Conservation (phyloP, 352 stramenopile species). For the Phytophthora cryptogea region DNA sequence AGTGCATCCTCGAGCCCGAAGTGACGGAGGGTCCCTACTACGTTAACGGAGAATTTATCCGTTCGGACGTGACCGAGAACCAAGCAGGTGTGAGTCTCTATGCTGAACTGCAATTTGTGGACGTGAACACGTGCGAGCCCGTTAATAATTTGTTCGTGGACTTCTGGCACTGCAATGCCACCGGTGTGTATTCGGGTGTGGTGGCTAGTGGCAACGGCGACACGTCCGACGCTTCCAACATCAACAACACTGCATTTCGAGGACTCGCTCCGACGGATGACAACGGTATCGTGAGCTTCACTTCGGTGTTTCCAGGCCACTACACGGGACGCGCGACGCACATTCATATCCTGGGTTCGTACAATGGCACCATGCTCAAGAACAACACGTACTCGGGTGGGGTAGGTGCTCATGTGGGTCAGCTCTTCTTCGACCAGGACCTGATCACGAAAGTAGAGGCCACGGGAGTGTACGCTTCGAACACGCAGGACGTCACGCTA, state of each 20-base stretch:
- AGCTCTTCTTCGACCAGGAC: constrained; percentile 32
- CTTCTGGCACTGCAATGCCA: constrained; percentile 37
- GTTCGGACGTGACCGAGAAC: constrained; percentile 18
- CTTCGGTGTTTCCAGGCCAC: constrained; percentile 24
- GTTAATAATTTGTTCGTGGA: constrained; percentile 29
- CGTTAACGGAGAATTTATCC: constrained; percentile 30
- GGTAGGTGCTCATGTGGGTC: constrained; percentile 23
- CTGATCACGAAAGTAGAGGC: constrained; percentile 32
- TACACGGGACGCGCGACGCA: constrained; percentile 35
- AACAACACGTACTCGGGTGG: constrained; percentile 36
- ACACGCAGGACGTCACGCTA: constrained; percentile 24
- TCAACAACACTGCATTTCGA: constrained; percentile 35
- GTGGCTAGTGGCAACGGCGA: constrained; percentile 30
- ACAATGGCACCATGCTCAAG: constrained; percentile 32
- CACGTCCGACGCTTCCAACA: constrained; percentile 26
- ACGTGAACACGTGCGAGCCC: constrained; percentile 33
- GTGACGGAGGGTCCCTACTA: constrained; percentile 34
- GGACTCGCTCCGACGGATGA: constrained; percentile 23
- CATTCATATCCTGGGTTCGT: constrained; percentile 32
- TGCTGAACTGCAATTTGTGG: constrained; percentile 30
- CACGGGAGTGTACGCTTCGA: constrained; percentile 25
- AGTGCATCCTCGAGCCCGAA: constrained; percentile 29
- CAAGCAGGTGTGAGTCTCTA: constrained; percentile 29
- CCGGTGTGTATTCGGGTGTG: constrained; percentile 31
- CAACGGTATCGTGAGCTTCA: constrained; percentile 28